Percentiles rank a stretch among this genome's conserved stretches.
Conservation (phyloP, 257 asterid genomes). For the Euphrasia confusa region DNA sequence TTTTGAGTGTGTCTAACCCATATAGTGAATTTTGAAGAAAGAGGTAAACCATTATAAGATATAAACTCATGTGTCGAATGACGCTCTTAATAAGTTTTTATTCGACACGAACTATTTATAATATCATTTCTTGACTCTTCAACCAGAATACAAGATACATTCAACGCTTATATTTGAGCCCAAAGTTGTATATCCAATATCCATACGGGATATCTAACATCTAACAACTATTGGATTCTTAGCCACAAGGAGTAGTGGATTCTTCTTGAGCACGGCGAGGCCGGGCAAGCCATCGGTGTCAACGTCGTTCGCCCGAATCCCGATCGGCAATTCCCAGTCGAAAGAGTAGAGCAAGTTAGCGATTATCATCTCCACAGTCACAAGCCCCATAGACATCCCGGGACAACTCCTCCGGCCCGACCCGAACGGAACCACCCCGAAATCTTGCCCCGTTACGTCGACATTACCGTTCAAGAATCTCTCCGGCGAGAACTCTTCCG, state of each 20-base stretch:
- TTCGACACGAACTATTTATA: no score
- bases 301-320: background rate
- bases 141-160: no score
- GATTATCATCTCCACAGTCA: background rate
- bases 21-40: no score
- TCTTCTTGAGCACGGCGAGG: background rate
- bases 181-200: no score
- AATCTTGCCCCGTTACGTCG: background rate
- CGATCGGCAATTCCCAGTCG: background rate
- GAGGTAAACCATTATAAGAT: no score
- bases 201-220: no score
- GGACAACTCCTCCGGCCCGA: constrained; percentile 2
- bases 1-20: no score
- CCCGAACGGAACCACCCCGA: background rate
- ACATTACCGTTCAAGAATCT: background rate
- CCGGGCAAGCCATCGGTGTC: background rate
- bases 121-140: no score
- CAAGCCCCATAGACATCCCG: background rate
- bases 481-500: background rate
- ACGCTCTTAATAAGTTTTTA: no score
- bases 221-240: background rate
- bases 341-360: background rate
- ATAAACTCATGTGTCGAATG: no score
- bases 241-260: background rate
- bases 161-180: no score